These are phyloP conservation scores for Straminergon stramineum DNA, from an alignment of 225 moss, liverwort and hornwort genomes.

Conservation along the genomic window DNA sequence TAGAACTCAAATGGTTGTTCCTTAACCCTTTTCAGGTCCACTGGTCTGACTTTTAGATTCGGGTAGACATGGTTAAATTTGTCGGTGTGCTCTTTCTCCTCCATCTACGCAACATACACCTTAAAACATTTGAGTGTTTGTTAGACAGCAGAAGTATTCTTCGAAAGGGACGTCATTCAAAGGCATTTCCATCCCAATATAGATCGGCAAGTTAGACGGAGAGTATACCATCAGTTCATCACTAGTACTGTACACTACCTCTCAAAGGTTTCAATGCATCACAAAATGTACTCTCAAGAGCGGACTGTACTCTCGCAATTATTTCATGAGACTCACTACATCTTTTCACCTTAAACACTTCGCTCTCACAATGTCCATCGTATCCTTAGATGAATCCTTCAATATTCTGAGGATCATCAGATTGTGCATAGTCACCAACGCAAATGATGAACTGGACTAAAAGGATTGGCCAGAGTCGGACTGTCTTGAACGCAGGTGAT, in stretches of 20 bases:
- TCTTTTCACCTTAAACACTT: neutral
- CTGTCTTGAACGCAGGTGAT: neutral
- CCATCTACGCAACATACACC: constrained; percentile 49
- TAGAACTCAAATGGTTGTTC: constrained; percentile 81
- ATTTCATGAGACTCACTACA: neutral
- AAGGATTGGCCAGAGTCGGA: neutral
- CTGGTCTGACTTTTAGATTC: constrained; percentile 41
- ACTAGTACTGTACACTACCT: neutral
- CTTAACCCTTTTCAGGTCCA: constrained; percentile 60
- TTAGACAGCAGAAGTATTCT: constrained; percentile 1
- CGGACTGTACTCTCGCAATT: neutral
- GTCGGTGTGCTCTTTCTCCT: constrained; percentile 58
- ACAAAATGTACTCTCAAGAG: neutral
- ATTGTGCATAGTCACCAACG: neutral
- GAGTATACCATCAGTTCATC: neutral
- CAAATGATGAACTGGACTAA: neutral
- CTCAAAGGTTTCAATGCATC: neutral
- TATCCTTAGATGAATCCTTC: neutral
- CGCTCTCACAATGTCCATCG: neutral
- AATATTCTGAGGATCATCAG: neutral
- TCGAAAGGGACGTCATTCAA: neutral
- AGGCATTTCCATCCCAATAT: neutral
- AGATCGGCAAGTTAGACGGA: neutral
- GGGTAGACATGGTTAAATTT: constrained; percentile 73
- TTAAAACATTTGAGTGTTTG: constrained; percentile 19